These are phyloP conservation scores for Penicillium turbatum DNA, from an alignment of 495 filamentous ascomycete genomes.

Conservation along the genomic window DNA sequence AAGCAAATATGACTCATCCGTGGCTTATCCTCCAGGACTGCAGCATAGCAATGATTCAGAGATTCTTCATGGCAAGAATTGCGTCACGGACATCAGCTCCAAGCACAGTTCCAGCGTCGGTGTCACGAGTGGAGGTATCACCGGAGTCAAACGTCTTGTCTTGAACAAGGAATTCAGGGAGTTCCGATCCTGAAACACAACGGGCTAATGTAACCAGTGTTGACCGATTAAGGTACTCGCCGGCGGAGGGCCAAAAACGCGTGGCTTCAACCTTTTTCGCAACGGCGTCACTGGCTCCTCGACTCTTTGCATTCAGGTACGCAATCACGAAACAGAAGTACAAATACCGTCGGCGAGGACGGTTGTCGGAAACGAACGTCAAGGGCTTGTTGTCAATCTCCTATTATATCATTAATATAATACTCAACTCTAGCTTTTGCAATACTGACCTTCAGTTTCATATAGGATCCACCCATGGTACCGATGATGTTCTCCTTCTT, in stretches of 20 bases:
- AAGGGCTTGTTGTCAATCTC: slow-evolving; percentile 8
- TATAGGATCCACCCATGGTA: neutral
- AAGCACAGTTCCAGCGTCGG: neutral
- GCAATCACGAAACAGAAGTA: slow-evolving; percentile 21
- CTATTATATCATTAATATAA: neutral
- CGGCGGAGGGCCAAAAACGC: slow-evolving; percentile 16
- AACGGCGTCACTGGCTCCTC: neutral
- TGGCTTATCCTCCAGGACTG: neutral
- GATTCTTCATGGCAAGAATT: neutral
- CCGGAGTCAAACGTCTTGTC: slow-evolving; percentile 75
- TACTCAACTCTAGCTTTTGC: neutral
- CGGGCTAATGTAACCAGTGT: slow-evolving; percentile 16
- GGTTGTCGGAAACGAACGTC: slow-evolving; percentile 11
- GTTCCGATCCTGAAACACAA: slow-evolving; percentile 16
- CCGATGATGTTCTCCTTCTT: slow-evolving; percentile 3
- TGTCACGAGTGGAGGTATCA: neutral
- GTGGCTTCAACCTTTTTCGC: slow-evolving; percentile 5
- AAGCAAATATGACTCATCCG: neutral
- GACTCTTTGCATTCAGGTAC: slow-evolving; percentile 11
- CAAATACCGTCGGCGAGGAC: slow-evolving; percentile 15
- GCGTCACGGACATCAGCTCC: neutral
- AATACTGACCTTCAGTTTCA: neutral
- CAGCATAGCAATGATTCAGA: neutral
- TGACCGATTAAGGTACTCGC: slow-evolving; percentile 13
- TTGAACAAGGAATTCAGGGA: slow-evolving; percentile 67